phyloP scores from a whole-genome alignment of 306 rosid species.

The Datisca glomerata region DNA sequence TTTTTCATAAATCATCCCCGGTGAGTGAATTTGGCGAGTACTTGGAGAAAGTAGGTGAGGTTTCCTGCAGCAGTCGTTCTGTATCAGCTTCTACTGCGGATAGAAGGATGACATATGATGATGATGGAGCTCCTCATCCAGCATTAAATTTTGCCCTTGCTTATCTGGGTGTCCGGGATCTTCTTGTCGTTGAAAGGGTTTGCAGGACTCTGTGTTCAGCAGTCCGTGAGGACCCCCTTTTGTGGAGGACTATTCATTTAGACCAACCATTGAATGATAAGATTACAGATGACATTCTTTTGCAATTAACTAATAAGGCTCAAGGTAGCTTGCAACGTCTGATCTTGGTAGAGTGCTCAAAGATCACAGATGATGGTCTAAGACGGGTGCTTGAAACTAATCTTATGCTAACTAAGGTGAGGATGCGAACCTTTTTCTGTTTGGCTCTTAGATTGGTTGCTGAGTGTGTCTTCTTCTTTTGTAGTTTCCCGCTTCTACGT shows the following conservation, averaged over 20 bases:
- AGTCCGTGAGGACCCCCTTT: constrained; percentile 47
- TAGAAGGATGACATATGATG: not conserved
- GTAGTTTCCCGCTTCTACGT: not conserved
- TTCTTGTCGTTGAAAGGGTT: constrained; percentile 51
- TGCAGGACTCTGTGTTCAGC: constrained; percentile 48
- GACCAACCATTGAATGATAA: constrained; percentile 78
- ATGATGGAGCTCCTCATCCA: constrained; percentile 38
- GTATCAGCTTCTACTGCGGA: not conserved
- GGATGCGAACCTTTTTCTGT: constrained; percentile 6
- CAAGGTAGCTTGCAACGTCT: constrained; percentile 62
- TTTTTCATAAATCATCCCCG: constrained; percentile 15
- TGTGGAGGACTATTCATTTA: constrained; percentile 66
- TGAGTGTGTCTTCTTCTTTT: not conserved
- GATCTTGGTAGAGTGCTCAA: constrained; percentile 71
- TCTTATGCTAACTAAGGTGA: constrained; percentile 63
- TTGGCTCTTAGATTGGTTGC: not conserved
- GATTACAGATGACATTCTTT: constrained; percentile 71
- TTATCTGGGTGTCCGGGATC: constrained; percentile 57
- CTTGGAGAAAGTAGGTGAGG: constrained; percentile 19
- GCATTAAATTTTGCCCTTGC: constrained; percentile 41
- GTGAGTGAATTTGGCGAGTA: constrained; percentile 20
- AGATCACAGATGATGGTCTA: constrained; percentile 81
- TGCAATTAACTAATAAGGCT: constrained; percentile 51
- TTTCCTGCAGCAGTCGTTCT: constrained; percentile 7
- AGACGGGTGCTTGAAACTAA: constrained; percentile 66